Evolutionary conservation across 1,139 yeast genomes (phyloP).

Genomic region (Protomyces gravidus): DNA sequence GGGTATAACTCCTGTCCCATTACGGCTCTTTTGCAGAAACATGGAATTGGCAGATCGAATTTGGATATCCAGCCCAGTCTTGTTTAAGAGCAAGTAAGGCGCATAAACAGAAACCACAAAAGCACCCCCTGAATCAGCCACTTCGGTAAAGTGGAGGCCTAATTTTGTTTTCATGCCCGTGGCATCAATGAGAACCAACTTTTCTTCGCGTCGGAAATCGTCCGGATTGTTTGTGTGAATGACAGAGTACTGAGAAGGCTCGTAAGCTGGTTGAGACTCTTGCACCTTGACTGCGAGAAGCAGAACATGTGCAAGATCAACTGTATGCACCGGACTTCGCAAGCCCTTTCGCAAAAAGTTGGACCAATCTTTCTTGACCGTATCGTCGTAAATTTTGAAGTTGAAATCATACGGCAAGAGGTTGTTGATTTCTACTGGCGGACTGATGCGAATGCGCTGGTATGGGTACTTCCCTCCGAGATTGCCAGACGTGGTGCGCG

Average conservation of each 20-base stretch:
- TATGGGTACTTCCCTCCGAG: slow-evolving; percentile 63
- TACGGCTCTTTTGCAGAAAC: slow-evolving; percentile 26
- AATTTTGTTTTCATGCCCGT: slow-evolving; percentile 67
- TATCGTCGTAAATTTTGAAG: slow-evolving; percentile 74
- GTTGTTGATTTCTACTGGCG: slow-evolving; percentile 84
- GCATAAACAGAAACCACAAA: slow-evolving; percentile 60
- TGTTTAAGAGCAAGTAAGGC: slow-evolving; percentile 78
- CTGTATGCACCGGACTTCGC: slow-evolving; percentile 71
- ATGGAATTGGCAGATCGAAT: slow-evolving; percentile 50
- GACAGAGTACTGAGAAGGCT: slow-evolving; percentile 74
- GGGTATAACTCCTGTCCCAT: slow-evolving; percentile 29
- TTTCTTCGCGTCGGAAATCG: slow-evolving; percentile 53
- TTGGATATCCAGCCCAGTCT: slow-evolving; percentile 65
- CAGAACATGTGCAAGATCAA: slow-evolving; percentile 64
- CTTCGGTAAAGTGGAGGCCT: slow-evolving; percentile 54
- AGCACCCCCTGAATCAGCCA: slow-evolving; percentile 37
- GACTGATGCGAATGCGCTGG: slow-evolving; percentile 68
- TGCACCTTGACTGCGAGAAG: slow-evolving; percentile 67
- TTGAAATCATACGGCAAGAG: slow-evolving; percentile 75
- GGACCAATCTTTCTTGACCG: slow-evolving; percentile 65
- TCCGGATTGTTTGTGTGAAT: slow-evolving; percentile 57
- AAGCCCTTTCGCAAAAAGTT: slow-evolving; percentile 61
- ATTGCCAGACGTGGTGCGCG: slow-evolving; percentile 51
- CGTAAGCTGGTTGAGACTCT: slow-evolving; percentile 46
- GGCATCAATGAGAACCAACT: slow-evolving; percentile 49